Evolutionary conservation across 2,329 filamentous ascomycete genomes (phyloP), one percentile per base, ranked within the genome.

Genomic region (Fulvia fulva): DNA sequence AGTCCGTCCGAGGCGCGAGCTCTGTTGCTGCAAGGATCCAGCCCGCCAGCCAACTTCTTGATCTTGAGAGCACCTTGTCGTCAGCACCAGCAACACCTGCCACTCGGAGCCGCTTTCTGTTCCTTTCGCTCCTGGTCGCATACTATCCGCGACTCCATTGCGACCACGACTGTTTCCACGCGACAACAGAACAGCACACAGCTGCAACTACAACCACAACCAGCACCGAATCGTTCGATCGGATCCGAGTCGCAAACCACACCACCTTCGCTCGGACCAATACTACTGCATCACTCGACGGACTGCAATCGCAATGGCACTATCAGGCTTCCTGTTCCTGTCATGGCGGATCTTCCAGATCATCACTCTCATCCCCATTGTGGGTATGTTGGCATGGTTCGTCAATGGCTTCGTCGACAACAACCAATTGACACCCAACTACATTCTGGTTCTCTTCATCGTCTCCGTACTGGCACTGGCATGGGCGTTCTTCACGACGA

Each of bases 321-420:
- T 81, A 67, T 77, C 77, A 61, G 82, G 83, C 58, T 67, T 87
- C 50, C 80, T 85, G 66, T 87, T 87, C 77, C 78, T 82, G 73
- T 81, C 81, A 71, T 85, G 82, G 78, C 81, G 84, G 59, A 67
- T 86, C 70, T 76, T 81, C 70, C 77, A 87, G 71, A 81, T 87
- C 74, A 67, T 83, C 74, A 86, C 83, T 46, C 73, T 87, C 65
- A 83, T 87, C 61, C 84, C 84, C 30, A 80, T 82, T 58, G 77
- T 87, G 69, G 84, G 84, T 70, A 87, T 87, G 79, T 74, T 85
- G 61, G 80, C 82, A 63, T 87, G 80, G 73, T 87, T 87, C 71
- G 83, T 87, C 68, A 70, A 85, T 67, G 78, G 78, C 68, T 87
- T 80, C 75, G 76, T 83, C 62, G 74, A 78, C 60, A 76, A 75